Base-by-base conservation (phyloP, 2,329 filamentous ascomycete species). In the Fusarium torreyae region DNA sequence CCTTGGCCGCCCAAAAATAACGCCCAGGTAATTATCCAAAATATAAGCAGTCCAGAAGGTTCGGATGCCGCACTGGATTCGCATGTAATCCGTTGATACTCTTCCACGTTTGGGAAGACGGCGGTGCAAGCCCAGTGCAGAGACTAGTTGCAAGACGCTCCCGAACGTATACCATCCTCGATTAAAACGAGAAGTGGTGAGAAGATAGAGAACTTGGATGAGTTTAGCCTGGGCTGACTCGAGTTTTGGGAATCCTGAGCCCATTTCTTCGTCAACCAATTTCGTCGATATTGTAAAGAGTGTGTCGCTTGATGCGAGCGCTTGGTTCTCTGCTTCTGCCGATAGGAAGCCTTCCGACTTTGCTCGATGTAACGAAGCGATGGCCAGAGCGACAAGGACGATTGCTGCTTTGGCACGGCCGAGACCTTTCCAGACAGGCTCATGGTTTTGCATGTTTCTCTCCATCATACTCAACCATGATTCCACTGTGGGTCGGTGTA, bases 41-140 rank as follows among this genome's bases (percentile, higher is more conserved):
- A 85, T 86, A 71, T 90, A 91, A 0, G 86, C 84, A 5, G 84
- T 84, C 88, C 88, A 91, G 55, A 91, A 89, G 0, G 85, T 83
- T 14, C 88, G 80, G 57, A 85, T 86, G 2, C 85, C 81, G 45
- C 86, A 85, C 64, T 90, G 86, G 2, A 76, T 73, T 7, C 81
- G 77, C 14, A 85, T 79, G 46, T 84, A 83, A 66, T 86, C 81
- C 8, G 54, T 33, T 13, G 7, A 72, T 24, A 2, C 66, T 26
- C 26, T 70, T 63, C 31, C 61, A 14, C 28, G 18, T 10, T 72
- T 9, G 43, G 63, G 59, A 8, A 70, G 57, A 10, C 64, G 66
- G 4, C 75, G 63, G 38, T 77, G 75, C 3, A 77, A 57, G 1
- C 84, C 82, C 5, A 86, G 75, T 0, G 77, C 81, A 5, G 82